phyloP scores from a whole-genome alignment of 768 basidiomycete genomes.

The Trametes punicea region DNA sequence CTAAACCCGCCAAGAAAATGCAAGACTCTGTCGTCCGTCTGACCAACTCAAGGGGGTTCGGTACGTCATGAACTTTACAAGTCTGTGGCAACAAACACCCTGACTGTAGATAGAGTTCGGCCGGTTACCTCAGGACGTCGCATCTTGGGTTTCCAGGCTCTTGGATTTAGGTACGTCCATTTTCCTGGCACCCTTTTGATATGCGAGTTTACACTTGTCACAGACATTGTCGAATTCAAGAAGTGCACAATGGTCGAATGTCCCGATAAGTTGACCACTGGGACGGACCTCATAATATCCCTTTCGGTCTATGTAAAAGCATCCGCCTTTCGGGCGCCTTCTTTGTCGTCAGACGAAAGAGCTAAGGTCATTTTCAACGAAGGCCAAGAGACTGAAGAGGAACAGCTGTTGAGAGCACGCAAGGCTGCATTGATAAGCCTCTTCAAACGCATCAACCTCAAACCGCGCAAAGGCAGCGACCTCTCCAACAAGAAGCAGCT shows the following conservation, averaged over 20 bases:
- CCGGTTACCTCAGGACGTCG: conserved; percentile 63
- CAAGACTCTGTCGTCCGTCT: conserved; percentile 68
- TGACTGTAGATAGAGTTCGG: conserved; percentile 61
- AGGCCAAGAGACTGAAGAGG: conserved; percentile 75
- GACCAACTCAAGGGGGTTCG: conserved; percentile 60
- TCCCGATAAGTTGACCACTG: conserved; percentile 65
- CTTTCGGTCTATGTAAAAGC: conserved; percentile 67
- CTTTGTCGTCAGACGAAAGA: conserved; percentile 33
- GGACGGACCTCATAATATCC: conserved; percentile 74
- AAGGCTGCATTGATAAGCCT: conserved; percentile 71
- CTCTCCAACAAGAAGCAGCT: conserved; percentile 27
- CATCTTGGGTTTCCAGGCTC: conserved; percentile 71
- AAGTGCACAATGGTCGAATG: conserved; percentile 76
- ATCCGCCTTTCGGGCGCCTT: conserved; percentile 58
- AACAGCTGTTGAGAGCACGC: conserved; percentile 74
- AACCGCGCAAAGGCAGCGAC: conserved; percentile 40
- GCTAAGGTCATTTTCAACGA: conserved; percentile 59
- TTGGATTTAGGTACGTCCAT: conserved; percentile 58
- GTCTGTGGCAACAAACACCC: too few species aligned
- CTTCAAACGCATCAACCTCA: conserved; percentile 71
- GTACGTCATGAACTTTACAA: conserved; percentile 34
- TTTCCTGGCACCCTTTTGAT: conserved; percentile 5
- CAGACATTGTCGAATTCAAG: conserved; percentile 65
- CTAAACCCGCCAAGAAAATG: conserved; percentile 49
- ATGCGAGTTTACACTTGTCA: not conserved